A percentile compares a stretch with the other conserved stretches of the same genome.
phyloP scores from a whole-genome alignment of 108 stramenopile genomes.

The Skeletonema potamos region DNA sequence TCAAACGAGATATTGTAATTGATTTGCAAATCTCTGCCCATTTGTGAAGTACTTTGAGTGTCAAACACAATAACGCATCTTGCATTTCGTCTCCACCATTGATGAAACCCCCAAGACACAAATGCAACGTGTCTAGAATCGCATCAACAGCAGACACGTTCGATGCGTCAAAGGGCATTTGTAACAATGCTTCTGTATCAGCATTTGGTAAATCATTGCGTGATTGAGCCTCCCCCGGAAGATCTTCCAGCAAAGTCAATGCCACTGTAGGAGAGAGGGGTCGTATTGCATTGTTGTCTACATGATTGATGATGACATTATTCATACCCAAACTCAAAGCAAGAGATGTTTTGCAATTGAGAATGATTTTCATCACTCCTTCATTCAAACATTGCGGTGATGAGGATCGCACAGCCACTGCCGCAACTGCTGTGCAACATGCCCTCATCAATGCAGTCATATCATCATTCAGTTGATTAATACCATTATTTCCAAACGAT shows the following conservation, averaged over 20 bases:
- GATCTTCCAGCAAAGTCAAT: slow-evolving; percentile 7
- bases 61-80: slow-evolving; percentile 17
- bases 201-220: slow-evolving; percentile 9
- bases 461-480: not conserved
- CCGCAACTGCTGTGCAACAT: slow-evolving; percentile 6
- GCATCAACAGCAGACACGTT: slow-evolving; percentile 1
- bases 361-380: slow-evolving; percentile 8
- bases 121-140: slow-evolving; percentile 7
- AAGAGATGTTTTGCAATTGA: slow-evolving; percentile 2
- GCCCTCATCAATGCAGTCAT: not conserved
- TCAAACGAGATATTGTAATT: slow-evolving; percentile 40
- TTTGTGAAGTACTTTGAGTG: slow-evolving; percentile 25
- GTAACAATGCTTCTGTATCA: slow-evolving; percentile 9
- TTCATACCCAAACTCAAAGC: not conserved
- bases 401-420: slow-evolving; percentile 7
- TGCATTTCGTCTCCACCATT: slow-evolving; percentile 2
- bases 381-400: not conserved
- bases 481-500: not conserved
- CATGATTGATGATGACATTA: not conserved
- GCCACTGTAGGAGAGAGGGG: slow-evolving; percentile 7
- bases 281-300: not conserved
- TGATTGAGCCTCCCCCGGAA: slow-evolving; percentile 12
- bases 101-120: not conserved
- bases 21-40: slow-evolving; percentile 34
- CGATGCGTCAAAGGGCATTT: not conserved